Conservation (phyloP, 1,284 basidiomycete species). For the Trichosporon sp. region DNA sequence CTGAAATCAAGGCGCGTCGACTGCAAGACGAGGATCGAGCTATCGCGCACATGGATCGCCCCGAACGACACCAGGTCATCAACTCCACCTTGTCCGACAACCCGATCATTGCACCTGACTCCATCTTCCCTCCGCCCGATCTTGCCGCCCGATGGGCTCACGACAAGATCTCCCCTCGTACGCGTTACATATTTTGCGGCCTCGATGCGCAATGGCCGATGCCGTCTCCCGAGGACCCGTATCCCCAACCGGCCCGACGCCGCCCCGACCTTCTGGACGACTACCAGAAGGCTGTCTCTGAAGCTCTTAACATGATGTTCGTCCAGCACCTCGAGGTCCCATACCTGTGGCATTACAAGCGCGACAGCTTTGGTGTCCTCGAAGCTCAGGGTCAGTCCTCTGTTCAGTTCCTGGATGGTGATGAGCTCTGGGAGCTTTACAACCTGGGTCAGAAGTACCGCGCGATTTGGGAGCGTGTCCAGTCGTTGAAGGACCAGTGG, state of each 20-base stretch:
- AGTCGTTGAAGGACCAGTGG: conserved; percentile 68
- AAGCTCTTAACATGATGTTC: conserved; percentile 81
- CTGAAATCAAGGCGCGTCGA: conserved; percentile 88
- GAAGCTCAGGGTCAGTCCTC: conserved; percentile 47
- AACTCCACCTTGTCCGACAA: conserved; percentile 77
- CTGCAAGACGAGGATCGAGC: conserved; percentile 94
- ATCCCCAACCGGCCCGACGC: conserved; percentile 53
- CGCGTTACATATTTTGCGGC: conserved; percentile 62
- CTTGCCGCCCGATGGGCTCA: conserved; percentile 89
- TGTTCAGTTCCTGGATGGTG: conserved; percentile 69
- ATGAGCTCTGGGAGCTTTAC: conserved; percentile 87
- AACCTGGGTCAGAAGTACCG: conserved; percentile 81
- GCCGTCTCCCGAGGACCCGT: conserved; percentile 57
- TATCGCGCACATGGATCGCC: conserved; percentile 85
- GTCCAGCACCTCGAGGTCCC: conserved; percentile 87
- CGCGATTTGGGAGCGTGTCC: conserved; percentile 74
- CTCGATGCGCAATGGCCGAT: conserved; percentile 37
- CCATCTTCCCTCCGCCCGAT: conserved; percentile 59
- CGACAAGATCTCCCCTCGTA: conserved; percentile 75
- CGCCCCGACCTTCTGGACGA: conserved; percentile 66
- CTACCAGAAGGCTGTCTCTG: conserved; percentile 78
- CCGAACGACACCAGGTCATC: conserved; percentile 93
- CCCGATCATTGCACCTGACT: conserved; percentile 66
- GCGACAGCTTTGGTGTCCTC: conserved; percentile 62
- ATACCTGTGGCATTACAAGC: conserved; percentile 90